phyloP scores from a whole-genome alignment of 305 asterid genomes.

The Fraxinus angustifolia region DNA sequence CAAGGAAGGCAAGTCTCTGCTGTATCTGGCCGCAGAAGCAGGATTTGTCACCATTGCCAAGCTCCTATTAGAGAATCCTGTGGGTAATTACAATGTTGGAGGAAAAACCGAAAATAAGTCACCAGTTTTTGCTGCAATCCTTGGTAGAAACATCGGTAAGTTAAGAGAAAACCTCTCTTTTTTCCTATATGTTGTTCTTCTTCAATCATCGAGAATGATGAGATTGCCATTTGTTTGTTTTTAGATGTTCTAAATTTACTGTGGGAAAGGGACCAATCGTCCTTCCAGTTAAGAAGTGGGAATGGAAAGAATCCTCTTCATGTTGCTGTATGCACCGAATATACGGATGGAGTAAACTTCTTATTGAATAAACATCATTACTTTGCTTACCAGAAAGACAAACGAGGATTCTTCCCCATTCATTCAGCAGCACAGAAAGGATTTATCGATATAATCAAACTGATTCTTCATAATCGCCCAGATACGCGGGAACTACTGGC shows the following conservation, averaged over 20 bases:
- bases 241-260: slow-evolving; percentile 34
- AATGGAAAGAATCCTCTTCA: slow-evolving; percentile 45
- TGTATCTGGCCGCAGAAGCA: slow-evolving; percentile 55
- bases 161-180: not conserved
- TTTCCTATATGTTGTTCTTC: not conserved
- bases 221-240: not conserved
- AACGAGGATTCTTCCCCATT: slow-evolving; percentile 38
- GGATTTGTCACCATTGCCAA: slow-evolving; percentile 40
- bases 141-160: slow-evolving; percentile 31
- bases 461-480: slow-evolving; percentile 42
- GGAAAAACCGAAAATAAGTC: slow-evolving; percentile 34
- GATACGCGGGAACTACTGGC: slow-evolving; percentile 45
- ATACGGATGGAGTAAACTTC: slow-evolving; percentile 33
- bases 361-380: slow-evolving; percentile 30
- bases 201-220: not conserved
- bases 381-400: slow-evolving; percentile 42
- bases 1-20: slow-evolving; percentile 44
- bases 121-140: slow-evolving; percentile 40
- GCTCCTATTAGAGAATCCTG: slow-evolving; percentile 45
- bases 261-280: slow-evolving; percentile 42
- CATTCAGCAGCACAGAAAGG: slow-evolving; percentile 44
- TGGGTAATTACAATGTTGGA: slow-evolving; percentile 28
- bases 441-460: slow-evolving; percentile 26
- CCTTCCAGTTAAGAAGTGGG: slow-evolving; percentile 32
- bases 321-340: slow-evolving; percentile 39